Evolutionary conservation across 2,329 filamentous ascomycete species (phyloP), one percentile per base, ranked within the genome.

Genomic region (Alternaria triticimaculans): DNA sequence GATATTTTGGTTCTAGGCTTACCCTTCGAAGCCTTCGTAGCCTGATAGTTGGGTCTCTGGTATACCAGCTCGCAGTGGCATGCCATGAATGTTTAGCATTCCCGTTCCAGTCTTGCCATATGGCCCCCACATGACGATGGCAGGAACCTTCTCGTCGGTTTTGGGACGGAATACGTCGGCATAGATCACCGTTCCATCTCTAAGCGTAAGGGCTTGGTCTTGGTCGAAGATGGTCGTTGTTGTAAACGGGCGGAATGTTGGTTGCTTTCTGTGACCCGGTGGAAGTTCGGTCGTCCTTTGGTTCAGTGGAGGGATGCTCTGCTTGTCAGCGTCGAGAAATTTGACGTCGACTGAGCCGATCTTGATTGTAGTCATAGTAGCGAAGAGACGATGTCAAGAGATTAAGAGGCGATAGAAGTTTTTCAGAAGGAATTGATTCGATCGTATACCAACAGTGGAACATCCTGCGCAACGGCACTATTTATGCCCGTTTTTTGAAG

Each of bases 101-200:
- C 50, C 48, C 15, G 37, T 80, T 12, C 58, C 56, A 20, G 56
- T 41, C 65, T 84, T 84, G 12, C 83, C 82, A 63, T 81, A 84
- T 6, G 80, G 80, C 5, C 76, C 78, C 80, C 80, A 84, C 56
- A 73, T 73, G 0, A 85, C 60, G 30, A 84, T 72, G 1, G 80
- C 83, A 3, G 83, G 82, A 0, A 83, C 72, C 37, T 77, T 79
- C 5, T 67, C 64, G 5, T 66, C 57, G 20, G 64, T 61, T 20
- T 67, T 65, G 6, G 78, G 64, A 8, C 61, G 53, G 44, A 61
- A 66, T 21, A 64, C 33, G 41, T 66, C 61, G 6, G 48, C 54
- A 12, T 44, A 28, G 11, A 66, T 23, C 15, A 46, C 55, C 7
- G 41, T 48, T 11, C 61, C 64, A 28, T 66, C 64, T 4, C 64